Evolutionary conservation across 108 stramenopile genomes (phyloP).

Genomic region (Skeletonema menzelii): DNA sequence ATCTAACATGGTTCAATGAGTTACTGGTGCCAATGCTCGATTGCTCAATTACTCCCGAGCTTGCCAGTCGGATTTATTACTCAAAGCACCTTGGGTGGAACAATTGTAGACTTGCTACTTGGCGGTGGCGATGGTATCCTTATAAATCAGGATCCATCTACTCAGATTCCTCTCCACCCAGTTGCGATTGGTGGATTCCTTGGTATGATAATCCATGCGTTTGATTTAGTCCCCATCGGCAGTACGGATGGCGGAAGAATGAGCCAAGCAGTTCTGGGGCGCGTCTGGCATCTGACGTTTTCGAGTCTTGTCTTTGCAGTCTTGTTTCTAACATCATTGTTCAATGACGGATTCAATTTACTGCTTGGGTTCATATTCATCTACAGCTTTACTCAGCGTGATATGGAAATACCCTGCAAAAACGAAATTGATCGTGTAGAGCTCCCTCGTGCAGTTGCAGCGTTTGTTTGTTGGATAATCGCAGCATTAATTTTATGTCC

Average conservation of each 20-base stretch:
- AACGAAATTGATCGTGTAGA: slow-evolving; percentile 54
- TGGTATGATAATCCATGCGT: slow-evolving; percentile 68
- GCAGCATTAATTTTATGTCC: slow-evolving; percentile 55
- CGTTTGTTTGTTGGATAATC: slow-evolving; percentile 53
- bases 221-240: slow-evolving; percentile 78
- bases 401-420: slow-evolving; percentile 61
- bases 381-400: slow-evolving; percentile 50
- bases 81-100: slow-evolving; percentile 67
- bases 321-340: slow-evolving; percentile 45
- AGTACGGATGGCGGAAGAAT: slow-evolving; percentile 76
- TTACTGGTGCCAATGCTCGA: slow-evolving; percentile 47
- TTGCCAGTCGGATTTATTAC: slow-evolving; percentile 61
- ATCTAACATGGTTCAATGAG: slow-evolving; percentile 61
- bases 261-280: slow-evolving; percentile 64
- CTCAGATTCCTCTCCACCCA: slow-evolving; percentile 71
- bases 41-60: slow-evolving; percentile 54
- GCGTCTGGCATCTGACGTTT: slow-evolving; percentile 58
- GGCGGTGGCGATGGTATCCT: slow-evolving; percentile 55
- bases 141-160: slow-evolving; percentile 54
- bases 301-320: slow-evolving; percentile 50
- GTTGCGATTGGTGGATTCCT: slow-evolving; percentile 76
- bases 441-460: slow-evolving; percentile 40
- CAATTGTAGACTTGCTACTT: slow-evolving; percentile 54
- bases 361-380: slow-evolving; percentile 47
- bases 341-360: slow-evolving; percentile 28